phyloP scores from a whole-genome alignment of 371 early-diverging fungal species.

The Neoconidiobolus thromboides region DNA sequence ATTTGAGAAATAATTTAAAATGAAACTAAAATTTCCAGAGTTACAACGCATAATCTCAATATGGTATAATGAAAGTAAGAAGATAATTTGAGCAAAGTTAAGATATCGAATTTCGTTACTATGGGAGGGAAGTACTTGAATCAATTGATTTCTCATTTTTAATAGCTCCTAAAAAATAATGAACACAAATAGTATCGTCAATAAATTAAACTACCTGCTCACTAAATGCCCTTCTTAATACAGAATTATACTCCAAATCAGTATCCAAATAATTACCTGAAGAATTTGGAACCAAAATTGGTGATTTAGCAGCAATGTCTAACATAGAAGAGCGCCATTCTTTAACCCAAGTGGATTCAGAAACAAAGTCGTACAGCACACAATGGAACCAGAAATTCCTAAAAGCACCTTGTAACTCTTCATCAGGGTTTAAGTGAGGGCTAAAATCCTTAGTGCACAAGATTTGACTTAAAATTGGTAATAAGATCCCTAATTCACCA shows the following conservation, averaged over 20 bases:
- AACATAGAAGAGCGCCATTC: conserved; percentile 49
- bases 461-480: conserved; percentile 42
- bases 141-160: conserved; percentile 13
- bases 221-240: conserved; percentile 44
- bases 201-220: conserved; percentile 25
- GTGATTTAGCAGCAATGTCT: conserved; percentile 66
- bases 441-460: conserved; percentile 35
- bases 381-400: conserved; percentile 83
- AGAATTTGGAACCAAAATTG: conserved; percentile 49
- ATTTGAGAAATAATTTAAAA: conserved; percentile 69
- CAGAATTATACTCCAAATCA: conserved; percentile 76
- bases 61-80: conserved; percentile 65
- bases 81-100: conserved; percentile 54
- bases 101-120: conserved; percentile 38
- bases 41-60: conserved; percentile 63
- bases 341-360: conserved; percentile 55
- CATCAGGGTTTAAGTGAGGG: conserved; percentile 31
- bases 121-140: conserved; percentile 22
- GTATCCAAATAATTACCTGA: conserved; percentile 64
- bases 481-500: conserved; percentile 36
- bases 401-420: conserved; percentile 47
- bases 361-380: conserved; percentile 51
- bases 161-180: background rate
- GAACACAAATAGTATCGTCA: background rate
- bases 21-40: conserved; percentile 42